Percentiles rank a stretch among this genome's conserved stretches.
phyloP scores from a whole-genome alignment of 129 eudicot species.

The Flaveria sonorensis region DNA sequence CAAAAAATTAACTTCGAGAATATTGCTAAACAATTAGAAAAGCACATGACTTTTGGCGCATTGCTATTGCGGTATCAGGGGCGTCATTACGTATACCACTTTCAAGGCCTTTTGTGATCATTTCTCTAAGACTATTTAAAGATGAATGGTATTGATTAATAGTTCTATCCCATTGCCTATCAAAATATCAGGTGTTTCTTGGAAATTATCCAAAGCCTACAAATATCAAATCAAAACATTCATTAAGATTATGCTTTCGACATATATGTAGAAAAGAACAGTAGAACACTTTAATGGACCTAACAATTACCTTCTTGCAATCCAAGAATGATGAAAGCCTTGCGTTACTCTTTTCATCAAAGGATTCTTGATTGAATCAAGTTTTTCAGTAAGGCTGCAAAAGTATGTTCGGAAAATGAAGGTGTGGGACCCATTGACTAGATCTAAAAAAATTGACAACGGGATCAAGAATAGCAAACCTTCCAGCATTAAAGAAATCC shows the following conservation, averaged over 20 bases:
- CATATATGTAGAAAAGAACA: slow-evolving; percentile 10
- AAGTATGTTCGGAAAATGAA: slow-evolving; percentile 9
- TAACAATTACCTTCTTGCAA: slow-evolving; percentile 63
- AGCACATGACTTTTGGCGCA: slow-evolving; percentile 79
- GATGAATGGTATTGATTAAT: slow-evolving; percentile 60
- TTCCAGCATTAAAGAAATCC: slow-evolving; percentile 99
- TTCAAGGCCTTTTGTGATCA: slow-evolving; percentile 77
- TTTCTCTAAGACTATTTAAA: slow-evolving; percentile 58
- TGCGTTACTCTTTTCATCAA: slow-evolving; percentile 59
- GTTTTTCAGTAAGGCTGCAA: slow-evolving; percentile 94
- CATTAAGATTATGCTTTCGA: slow-evolving; percentile 9
- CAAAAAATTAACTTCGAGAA: background rate
- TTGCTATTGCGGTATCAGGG: slow-evolving; percentile 90
- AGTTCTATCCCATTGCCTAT: slow-evolving; percentile 46
- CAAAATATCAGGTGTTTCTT: slow-evolving; percentile 38
- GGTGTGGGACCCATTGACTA: slow-evolving; percentile 4
- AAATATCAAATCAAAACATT: slow-evolving; percentile 22
- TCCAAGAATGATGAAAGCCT: slow-evolving; percentile 68
- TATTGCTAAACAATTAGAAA: background rate
- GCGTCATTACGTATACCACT: slow-evolving; percentile 98
- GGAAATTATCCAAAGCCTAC: slow-evolving; percentile 71
- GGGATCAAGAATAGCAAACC: slow-evolving; percentile 40
- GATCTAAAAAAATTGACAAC: background rate
- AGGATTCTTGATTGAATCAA: slow-evolving; percentile 77
- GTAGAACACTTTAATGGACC: background rate